Evolutionary conservation across 1,284 basidiomycete species (phyloP).

Genomic region (Melampsora medusae): DNA sequence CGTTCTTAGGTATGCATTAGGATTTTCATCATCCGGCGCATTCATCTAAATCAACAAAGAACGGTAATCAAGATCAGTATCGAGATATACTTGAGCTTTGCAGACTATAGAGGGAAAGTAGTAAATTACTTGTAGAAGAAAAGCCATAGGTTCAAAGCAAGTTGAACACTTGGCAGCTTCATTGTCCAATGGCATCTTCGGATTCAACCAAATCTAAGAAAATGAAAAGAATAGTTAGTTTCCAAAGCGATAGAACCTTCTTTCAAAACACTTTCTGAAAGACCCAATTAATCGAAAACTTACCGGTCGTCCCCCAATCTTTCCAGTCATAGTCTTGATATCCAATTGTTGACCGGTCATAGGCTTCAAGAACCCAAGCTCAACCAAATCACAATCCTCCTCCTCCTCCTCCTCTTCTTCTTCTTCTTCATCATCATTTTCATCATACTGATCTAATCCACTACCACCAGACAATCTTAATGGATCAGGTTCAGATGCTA

Average conservation of each 20-base stretch:
- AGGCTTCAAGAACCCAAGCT: constrained; percentile 38
- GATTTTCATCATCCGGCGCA: constrained; percentile 41
- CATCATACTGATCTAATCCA: neutral
- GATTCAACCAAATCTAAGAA: constrained; percentile 43
- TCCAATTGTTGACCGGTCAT: constrained; percentile 25
- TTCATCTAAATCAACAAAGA: neutral
- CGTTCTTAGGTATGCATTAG: constrained; percentile 35
- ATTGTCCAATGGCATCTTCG: constrained; percentile 12
- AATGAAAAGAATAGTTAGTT: neutral
- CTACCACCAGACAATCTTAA: constrained; percentile 36
- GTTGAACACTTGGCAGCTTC: constrained; percentile 10
- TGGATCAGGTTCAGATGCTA: constrained; percentile 4
- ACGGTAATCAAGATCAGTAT: neutral
- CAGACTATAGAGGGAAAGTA: neutral
- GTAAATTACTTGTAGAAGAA: constrained; percentile 34
- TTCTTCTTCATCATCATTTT: neutral
- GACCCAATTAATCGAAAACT: neutral
- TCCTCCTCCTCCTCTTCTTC: constrained; percentile 16
- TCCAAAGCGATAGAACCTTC: too few species aligned
- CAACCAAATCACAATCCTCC: constrained; percentile 28
- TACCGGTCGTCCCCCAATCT: constrained; percentile 40
- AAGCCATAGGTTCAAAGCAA: constrained; percentile 30
- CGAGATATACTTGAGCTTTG: neutral
- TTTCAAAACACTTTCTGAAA: too few species aligned
- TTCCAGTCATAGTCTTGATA: constrained; percentile 32